Evolutionary conservation across 768 basidiomycete species (phyloP).

Genomic region (Royoungia palumana): DNA sequence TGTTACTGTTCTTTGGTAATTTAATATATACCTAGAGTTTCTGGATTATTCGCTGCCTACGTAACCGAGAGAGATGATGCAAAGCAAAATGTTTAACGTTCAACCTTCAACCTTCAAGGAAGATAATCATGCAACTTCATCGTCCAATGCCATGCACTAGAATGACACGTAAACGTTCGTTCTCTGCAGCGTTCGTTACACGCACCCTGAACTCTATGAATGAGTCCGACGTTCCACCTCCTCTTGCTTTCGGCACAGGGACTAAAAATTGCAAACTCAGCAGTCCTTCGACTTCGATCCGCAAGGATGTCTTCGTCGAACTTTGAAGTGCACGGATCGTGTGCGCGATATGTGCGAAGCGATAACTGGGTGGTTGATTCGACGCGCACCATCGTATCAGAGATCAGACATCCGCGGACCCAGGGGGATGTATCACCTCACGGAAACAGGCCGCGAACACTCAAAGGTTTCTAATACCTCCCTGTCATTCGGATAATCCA

Average conservation of each 20-base stretch:
- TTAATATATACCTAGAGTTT: constrained; percentile 21
- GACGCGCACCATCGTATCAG: not conserved
- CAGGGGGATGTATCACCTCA: constrained; percentile 52
- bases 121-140: constrained; percentile 21
- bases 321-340: constrained; percentile 73
- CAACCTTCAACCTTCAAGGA: not conserved
- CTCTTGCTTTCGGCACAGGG: constrained; percentile 44
- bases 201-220: constrained; percentile 89
- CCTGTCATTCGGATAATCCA: constrained; percentile 93
- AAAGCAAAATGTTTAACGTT: not conserved
- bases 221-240: constrained; percentile 47
- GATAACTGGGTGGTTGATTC: constrained; percentile 55
- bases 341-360: constrained; percentile 70
- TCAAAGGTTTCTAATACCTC: constrained; percentile 92
- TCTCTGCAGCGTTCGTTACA: constrained; percentile 4
- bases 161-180: constrained; percentile 8
- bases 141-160: constrained; percentile 33
- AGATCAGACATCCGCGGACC: not conserved
- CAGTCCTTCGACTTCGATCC: constrained; percentile 79
- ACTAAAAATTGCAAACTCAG: constrained; percentile 91
- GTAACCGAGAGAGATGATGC: not conserved
- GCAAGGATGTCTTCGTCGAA: constrained; percentile 84
- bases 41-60: not conserved
- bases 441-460: constrained; percentile 61
- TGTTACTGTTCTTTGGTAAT: not conserved